Evolutionary conservation across 1,284 basidiomycete species (phyloP), one percentile per base, ranked within the genome.

Genomic region (Malassezia psittaci): DNA sequence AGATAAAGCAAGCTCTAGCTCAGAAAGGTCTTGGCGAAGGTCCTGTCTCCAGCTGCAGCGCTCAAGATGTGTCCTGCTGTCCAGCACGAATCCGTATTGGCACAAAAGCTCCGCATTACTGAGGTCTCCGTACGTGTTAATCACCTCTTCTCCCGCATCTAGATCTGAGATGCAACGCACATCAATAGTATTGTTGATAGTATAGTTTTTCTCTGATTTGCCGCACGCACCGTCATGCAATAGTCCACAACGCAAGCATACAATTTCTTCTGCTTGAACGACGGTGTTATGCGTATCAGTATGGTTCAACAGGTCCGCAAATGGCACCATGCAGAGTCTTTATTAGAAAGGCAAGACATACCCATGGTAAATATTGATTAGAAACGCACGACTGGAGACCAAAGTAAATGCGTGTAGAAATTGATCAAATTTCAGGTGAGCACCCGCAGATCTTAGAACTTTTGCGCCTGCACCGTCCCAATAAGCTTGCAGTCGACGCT

Each of bases 251-350:
- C 55, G 1, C 36, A 62, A 37, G 52, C 71, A 73, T 8, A 73
- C 69, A 6, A 60, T 61, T 46, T 65, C 62, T 48, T 72, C 67
- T 16, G 63, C 59, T 37, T 72, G 68, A 42, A 72, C 70, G 38
- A 71, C 65, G 10, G 67, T 60, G 46, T 63, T 63, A 44, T 61
- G 59, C 29, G 36, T 32, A 15, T 63, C 63, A 1, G 59, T 48
- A 48, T 73, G 70, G 32, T 73, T 68, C 43, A 68, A 73, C 44
- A 67, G 47, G 49, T 72, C 70, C 9, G 67, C 65, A 10, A 72
- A 45, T 12, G 69, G 68, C 5, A 69, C 67, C 48, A 72, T 42
- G 12, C 52, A 67, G 0, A 65, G 59, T 0, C 59, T 52, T 5
- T 24, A 45, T 15, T 15, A 32, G 11, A n/a, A 18, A 4, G 11